A percentile compares a stretch with the other conserved stretches of the same genome.
These are phyloP conservation scores for Erodium moschatum DNA, from an alignment of 441 rosid species.

Conservation along the genomic window DNA sequence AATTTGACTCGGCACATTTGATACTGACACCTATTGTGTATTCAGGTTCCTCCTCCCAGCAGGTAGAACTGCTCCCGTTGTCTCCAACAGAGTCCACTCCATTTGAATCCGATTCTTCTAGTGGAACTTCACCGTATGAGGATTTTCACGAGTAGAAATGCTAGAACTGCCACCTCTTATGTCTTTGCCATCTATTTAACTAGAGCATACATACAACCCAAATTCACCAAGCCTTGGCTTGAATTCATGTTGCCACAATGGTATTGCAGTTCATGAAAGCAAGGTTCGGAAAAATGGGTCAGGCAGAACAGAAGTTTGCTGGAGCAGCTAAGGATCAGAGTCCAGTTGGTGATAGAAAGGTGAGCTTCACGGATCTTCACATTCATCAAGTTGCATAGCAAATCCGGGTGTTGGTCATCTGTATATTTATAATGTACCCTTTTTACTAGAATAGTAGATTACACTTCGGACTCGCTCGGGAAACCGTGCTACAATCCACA, in stretches of 20 bases:
- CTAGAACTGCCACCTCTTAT: too few species aligned
- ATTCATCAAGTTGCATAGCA: background rate
- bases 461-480: background rate
- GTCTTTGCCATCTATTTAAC: background rate
- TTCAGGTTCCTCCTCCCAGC: constrained; percentile 66
- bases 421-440: background rate
- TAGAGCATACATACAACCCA: background rate
- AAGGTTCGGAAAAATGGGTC: too few species aligned
- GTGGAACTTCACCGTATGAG: constrained; percentile 79
- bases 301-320: background rate
- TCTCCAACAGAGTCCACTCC: constrained; percentile 66
- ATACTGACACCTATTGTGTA: constrained; percentile 6
- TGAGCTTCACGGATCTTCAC: background rate
- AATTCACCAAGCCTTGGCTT: too few species aligned
- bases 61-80: constrained; percentile 32
- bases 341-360: background rate
- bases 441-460: too few species aligned
- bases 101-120: constrained; percentile 40
- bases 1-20: too few species aligned
- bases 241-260: background rate
- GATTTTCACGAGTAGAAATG: constrained; percentile 50
- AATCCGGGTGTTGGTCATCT: background rate
- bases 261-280: too few species aligned
- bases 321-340: background rate
- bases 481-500: background rate